phyloP scores from a whole-genome alignment of 2,329 filamentous ascomycete species.

The Epichloe aotearoae region DNA sequence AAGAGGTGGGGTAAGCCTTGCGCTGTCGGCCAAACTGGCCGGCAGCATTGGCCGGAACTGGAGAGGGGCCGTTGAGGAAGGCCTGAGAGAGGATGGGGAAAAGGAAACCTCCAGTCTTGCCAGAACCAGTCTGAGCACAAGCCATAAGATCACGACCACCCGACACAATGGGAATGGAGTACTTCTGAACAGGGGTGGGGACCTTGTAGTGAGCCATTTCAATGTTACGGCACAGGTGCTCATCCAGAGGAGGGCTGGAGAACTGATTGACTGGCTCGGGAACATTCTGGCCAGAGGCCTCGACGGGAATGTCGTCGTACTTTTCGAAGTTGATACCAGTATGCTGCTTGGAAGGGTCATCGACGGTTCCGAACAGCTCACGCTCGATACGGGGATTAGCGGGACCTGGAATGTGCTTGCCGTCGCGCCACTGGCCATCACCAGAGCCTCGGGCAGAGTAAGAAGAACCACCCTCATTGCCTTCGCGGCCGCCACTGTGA shows the following conservation, averaged over 20 bases:
- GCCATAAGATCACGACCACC: constrained; percentile 96
- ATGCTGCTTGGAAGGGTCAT: constrained; percentile 90
- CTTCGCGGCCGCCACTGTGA: constrained; percentile 21
- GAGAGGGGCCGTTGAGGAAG: constrained; percentile 75
- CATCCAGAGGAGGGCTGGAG: constrained; percentile 88
- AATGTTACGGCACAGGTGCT: constrained; percentile 88
- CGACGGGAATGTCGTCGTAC: constrained; percentile 98
- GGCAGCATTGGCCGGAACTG: constrained; percentile 47
- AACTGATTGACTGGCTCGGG: constrained; percentile 85
- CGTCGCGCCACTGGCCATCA: constrained; percentile 91
- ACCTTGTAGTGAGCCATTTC: constrained; percentile 87
- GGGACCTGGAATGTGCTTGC: constrained; percentile 88
- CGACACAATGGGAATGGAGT: constrained; percentile 98
- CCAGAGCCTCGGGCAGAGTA: constrained; percentile 66
- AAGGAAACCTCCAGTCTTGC: constrained; percentile 98
- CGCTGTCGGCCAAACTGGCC: constrained; percentile 82
- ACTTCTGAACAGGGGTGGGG: constrained; percentile 96
- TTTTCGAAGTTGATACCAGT: constrained; percentile 99
- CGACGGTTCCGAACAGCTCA: constrained; percentile 81
- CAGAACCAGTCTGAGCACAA: constrained; percentile 98
- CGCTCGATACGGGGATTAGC: constrained; percentile 82
- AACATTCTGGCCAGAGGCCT: constrained; percentile 86
- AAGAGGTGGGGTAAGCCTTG: constrained; percentile 92
- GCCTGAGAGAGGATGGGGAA: constrained; percentile 99
- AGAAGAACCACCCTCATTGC: constrained; percentile 36